Conservation (phyloP, 306 rosid species). For the Luffa aegyptiaca region DNA sequence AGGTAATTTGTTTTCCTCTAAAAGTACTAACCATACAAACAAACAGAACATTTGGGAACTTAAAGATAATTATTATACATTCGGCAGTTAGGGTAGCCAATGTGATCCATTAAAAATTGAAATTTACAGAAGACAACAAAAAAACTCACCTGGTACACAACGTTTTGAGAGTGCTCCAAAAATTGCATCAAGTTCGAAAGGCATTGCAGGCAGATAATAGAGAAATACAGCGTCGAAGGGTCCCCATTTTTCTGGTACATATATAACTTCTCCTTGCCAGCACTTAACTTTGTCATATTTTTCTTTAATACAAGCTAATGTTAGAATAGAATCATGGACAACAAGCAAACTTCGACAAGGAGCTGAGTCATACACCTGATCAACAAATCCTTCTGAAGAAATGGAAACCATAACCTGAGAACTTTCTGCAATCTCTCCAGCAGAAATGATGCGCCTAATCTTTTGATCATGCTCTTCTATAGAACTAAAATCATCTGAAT, state of each 20-base stretch:
- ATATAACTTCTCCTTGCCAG: conserved; percentile 84
- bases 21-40: not conserved
- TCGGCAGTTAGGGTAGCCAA: not conserved
- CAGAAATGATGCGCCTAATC: conserved; percentile 38
- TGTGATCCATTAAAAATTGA: not conserved
- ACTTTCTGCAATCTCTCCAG: conserved; percentile 48
- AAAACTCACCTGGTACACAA: conserved; percentile 43
- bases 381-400: conserved; percentile 71
- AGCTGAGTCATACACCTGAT: conserved; percentile 35
- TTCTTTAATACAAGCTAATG: conserved; percentile 57
- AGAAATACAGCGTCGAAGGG: conserved; percentile 70
- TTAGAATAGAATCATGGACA: conserved; percentile 66
- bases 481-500: conserved; percentile 23
- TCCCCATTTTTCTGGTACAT: conserved; percentile 66
- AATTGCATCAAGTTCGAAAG: conserved; percentile 43
- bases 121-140: not conserved
- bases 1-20: not conserved
- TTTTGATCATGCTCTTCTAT: conserved; percentile 16
- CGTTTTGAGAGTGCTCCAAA: conserved; percentile 45
- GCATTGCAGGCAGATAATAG: conserved; percentile 73
- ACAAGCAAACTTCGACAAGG: conserved; percentile 35
- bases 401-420: conserved; percentile 63
- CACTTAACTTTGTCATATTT: conserved; percentile 69
- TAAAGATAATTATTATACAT: not conserved
- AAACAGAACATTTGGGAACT: not conserved